Evolutionary conservation across 495 filamentous ascomycete species (phyloP).

Genomic region (Talaromyces borbonicus): DNA sequence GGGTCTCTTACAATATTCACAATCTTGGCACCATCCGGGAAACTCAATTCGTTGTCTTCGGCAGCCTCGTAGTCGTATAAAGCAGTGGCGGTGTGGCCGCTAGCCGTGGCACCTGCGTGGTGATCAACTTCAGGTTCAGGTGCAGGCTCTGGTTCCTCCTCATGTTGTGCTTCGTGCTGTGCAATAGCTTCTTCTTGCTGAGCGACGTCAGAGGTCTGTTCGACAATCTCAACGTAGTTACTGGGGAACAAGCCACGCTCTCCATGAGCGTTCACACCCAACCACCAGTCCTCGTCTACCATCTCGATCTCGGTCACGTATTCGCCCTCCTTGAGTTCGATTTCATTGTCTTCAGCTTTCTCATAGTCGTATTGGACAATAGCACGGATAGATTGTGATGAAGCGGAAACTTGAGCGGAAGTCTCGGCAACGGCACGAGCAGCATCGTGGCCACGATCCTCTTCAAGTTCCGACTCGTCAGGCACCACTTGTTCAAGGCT

Average conservation of each 20-base stretch:
- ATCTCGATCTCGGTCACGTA: slow-evolving; percentile 92
- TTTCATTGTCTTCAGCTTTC: slow-evolving; percentile 92
- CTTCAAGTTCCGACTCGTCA: slow-evolving; percentile 51
- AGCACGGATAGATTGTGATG: slow-evolving; percentile 51
- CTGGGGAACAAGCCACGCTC: slow-evolving; percentile 88
- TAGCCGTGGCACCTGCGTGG: slow-evolving; percentile 16
- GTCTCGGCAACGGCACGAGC: slow-evolving; percentile 53
- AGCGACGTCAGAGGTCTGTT: slow-evolving; percentile 27
- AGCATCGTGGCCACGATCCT: slow-evolving; percentile 53
- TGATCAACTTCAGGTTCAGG: slow-evolving; percentile 20
- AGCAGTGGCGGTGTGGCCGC: slow-evolving; percentile 63
- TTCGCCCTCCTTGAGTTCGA: slow-evolving; percentile 85
- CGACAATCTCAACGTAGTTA: slow-evolving; percentile 87
- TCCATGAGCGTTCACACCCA: slow-evolving; percentile 72
- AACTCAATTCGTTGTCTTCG: slow-evolving; percentile 93
- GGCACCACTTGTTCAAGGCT: slow-evolving; percentile 51
- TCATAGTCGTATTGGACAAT: slow-evolving; percentile 92
- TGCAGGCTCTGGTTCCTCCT: slow-evolving; percentile 4
- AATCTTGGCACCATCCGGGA: slow-evolving; percentile 81
- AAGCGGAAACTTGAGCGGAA: slow-evolving; percentile 24
- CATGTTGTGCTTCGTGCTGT: neutral
- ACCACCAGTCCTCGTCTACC: slow-evolving; percentile 97
- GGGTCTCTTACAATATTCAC: slow-evolving; percentile 44
- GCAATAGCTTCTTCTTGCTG: slow-evolving; percentile 9
- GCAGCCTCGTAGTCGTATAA: slow-evolving; percentile 96